Evolutionary conservation across 2,329 filamentous ascomycete species (phyloP).

Genomic region (Sporothrix luriei): DNA sequence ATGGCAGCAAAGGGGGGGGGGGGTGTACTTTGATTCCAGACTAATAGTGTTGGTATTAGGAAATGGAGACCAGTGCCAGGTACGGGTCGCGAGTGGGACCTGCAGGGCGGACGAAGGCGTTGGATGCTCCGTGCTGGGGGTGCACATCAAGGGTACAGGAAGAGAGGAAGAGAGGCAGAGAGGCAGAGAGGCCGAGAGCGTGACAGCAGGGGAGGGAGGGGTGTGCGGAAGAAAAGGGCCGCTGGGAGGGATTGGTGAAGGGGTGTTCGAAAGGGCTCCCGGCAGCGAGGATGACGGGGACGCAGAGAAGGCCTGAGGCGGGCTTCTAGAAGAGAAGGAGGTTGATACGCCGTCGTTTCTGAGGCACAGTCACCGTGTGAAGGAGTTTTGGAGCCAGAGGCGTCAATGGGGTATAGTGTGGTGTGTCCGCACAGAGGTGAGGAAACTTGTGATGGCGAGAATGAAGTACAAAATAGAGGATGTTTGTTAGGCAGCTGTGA

Average conservation of each 20-base stretch:
- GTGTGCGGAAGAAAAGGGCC: slow-evolving; percentile 22
- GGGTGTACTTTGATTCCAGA: slow-evolving; percentile 25
- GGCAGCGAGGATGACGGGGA: slow-evolving; percentile 26
- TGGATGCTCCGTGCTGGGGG: slow-evolving; percentile 17
- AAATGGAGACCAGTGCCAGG: slow-evolving; percentile 34
- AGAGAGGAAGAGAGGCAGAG: not conserved
- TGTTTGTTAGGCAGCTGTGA: not conserved
- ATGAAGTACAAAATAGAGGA: not conserved
- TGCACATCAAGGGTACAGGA: not conserved
- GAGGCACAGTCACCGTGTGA: not conserved
- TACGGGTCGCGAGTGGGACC: slow-evolving; percentile 27
- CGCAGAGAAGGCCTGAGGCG: slow-evolving; percentile 25
- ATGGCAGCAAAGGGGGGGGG: slow-evolving; percentile 19
- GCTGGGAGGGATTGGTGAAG: not conserved
- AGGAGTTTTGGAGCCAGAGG: not conserved
- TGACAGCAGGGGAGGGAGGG: slow-evolving; percentile 15
- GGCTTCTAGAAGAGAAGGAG: slow-evolving; percentile 32
- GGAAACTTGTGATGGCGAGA: not conserved
- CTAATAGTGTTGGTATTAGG: slow-evolving; percentile 30
- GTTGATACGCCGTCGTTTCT: not conserved
- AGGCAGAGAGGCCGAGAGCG: slow-evolving; percentile 9
- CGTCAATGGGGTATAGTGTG: not conserved
- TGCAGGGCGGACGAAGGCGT: slow-evolving; percentile 29
- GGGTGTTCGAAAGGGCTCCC: slow-evolving; percentile 21
- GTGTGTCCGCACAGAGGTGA: not conserved